Conservation (phyloP, 2,329 filamentous ascomycete species). For the Myriosclerotinia duriaeana region DNA sequence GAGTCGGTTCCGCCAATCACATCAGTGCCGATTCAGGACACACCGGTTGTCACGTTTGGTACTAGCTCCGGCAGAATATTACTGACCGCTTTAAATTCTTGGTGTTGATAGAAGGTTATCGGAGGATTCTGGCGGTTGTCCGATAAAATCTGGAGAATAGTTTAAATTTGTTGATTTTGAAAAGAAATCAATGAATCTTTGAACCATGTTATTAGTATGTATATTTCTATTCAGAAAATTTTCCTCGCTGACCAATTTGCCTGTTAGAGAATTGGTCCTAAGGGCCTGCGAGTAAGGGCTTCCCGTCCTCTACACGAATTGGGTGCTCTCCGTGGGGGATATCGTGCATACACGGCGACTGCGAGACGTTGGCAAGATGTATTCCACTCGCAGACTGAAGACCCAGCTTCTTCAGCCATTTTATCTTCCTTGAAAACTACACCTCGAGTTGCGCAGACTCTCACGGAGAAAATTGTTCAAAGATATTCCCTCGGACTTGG, state of each 20-base stretch:
- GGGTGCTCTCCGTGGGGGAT: slow-evolving; percentile 29
- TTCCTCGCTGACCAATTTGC: background rate
- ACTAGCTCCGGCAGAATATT: background rate
- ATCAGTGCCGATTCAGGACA: slow-evolving; percentile 17
- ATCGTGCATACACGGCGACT: slow-evolving; percentile 37
- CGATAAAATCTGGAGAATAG: slow-evolving; percentile 19
- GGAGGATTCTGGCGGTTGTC: background rate
- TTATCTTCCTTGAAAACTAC: slow-evolving; percentile 51
- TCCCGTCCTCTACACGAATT: slow-evolving; percentile 34
- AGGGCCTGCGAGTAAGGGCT: slow-evolving; percentile 37
- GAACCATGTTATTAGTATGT: slow-evolving; percentile 23
- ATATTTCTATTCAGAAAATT: background rate
- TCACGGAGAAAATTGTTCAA: slow-evolving; percentile 93
- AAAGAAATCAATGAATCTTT: slow-evolving; percentile 20
- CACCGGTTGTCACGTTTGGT: background rate
- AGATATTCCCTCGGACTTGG: slow-evolving; percentile 73
- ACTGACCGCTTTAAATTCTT: background rate
- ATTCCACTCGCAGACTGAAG: slow-evolving; percentile 64
- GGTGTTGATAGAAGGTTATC: slow-evolving; percentile 9
- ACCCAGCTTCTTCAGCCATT: slow-evolving; percentile 51
- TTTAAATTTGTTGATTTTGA: slow-evolving; percentile 3
- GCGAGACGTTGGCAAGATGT: slow-evolving; percentile 48
- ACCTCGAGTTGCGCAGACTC: slow-evolving; percentile 60
- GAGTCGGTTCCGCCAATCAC: slow-evolving; percentile 7
- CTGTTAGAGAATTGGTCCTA: slow-evolving; percentile 32